Conservation (phyloP, 2,329 filamentous ascomycete genomes). For the Beauveria scarabaeidicola region DNA sequence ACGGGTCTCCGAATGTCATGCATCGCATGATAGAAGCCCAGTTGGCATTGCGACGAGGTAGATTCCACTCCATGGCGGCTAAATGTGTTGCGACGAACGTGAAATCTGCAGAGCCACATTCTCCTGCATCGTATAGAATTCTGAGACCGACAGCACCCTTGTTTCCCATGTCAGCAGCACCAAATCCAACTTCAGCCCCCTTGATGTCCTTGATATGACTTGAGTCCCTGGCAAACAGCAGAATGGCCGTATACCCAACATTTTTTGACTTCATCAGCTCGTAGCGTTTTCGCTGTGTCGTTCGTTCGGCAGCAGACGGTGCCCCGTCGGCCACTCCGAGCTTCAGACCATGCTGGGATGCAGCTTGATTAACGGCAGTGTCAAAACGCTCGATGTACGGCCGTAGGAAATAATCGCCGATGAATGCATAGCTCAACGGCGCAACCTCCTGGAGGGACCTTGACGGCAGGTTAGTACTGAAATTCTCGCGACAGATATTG, state of each 20-base stretch:
- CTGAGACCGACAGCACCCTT: slow-evolving; percentile 85
- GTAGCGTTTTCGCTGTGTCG: slow-evolving; percentile 40
- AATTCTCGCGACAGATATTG: neutral
- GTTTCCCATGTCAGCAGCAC: slow-evolving; percentile 82
- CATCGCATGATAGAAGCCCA: slow-evolving; percentile 78
- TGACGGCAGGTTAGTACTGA: slow-evolving; percentile 14
- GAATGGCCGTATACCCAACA: slow-evolving; percentile 80
- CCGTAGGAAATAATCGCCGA: slow-evolving; percentile 70
- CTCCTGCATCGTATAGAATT: slow-evolving; percentile 44
- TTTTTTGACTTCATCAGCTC: slow-evolving; percentile 63
- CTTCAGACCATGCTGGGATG: slow-evolving; percentile 28
- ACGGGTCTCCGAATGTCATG: slow-evolving; percentile 62
- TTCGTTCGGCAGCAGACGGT: slow-evolving; percentile 9
- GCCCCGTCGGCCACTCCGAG: slow-evolving; percentile 14
- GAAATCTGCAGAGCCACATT: slow-evolving; percentile 46
- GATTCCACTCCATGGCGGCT: slow-evolving; percentile 75
- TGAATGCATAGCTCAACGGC: slow-evolving; percentile 74
- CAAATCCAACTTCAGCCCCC: slow-evolving; percentile 76
- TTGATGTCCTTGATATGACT: slow-evolving; percentile 56
- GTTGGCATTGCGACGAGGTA: slow-evolving; percentile 70
- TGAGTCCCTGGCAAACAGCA: slow-evolving; percentile 69
- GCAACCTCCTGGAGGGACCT: slow-evolving; percentile 86
- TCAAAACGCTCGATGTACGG: slow-evolving; percentile 68
- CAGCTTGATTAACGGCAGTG: slow-evolving; percentile 63
- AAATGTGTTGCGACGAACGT: slow-evolving; percentile 87